Evolutionary conservation across 441 rosid species (phyloP), one percentile per base, ranked within the genome.

Genomic region (Aleurites moluccanus): DNA sequence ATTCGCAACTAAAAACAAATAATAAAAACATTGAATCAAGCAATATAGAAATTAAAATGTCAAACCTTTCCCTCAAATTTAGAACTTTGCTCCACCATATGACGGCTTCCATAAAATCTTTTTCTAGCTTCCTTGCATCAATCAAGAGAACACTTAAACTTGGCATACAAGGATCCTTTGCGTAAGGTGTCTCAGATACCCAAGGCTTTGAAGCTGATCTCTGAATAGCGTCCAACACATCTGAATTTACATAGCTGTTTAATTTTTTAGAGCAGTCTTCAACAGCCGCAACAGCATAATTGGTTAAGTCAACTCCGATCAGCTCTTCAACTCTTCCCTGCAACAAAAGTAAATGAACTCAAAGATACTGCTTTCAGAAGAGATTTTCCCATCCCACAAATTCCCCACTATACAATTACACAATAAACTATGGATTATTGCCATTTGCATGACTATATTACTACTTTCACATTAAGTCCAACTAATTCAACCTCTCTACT

Each of bases 241-340:
- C 85, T 14, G 73, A 74, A 72, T 80, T 82, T 10, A 82, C 81
- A 14, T 67, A 44, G 47, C 44, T 72, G 10, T 66, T 77, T 62
- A 86, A 66, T 68, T 67, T 86, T 56, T 76, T 20, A 30, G 80
- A 82, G 77, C 89, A 84, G 69, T 84, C 85, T 56, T 86, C 86
- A 28, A 81, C 82, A 72, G 74, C 85, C 25, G 86, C 86, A 71
- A 80, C 18, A 2, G 73, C 84, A 74, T 82, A 70, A 40, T 33
- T 55, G 73, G 69, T 73, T 38, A 82, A 78, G 73, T 81, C 80
- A 67, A 80, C 52, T 65, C 80, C 81, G 60, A 66, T 74, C 60
- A 83, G 79, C 59, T 86, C 86, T 72, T 86, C 89, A 35, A 78
- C 81, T 63, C 71, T 80, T 61, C 84, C 86, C 89, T 81, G 86